Percentiles rank a stretch among this genome's conserved stretches.
Evolutionary conservation across 768 basidiomycete species (phyloP).

Genomic region (Kwoniella dejecticola): DNA sequence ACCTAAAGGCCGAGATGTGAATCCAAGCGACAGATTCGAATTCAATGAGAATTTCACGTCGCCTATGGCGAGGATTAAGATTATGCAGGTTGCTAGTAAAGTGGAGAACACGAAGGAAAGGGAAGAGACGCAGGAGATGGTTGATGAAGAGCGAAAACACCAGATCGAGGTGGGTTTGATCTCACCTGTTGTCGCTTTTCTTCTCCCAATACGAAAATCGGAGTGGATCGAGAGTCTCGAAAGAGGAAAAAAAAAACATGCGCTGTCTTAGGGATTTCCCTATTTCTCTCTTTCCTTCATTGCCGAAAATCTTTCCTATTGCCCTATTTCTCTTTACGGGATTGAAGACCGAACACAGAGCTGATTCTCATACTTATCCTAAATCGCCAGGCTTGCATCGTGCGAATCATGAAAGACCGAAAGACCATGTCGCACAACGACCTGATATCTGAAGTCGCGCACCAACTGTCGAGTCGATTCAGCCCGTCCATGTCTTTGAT

Average conservation of each 20-base stretch:
- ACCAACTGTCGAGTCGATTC: constrained; percentile 81
- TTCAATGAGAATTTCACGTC: constrained; percentile 83
- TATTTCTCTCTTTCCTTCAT: too few species aligned
- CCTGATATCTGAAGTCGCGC: constrained; percentile 84
- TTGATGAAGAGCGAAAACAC: constrained; percentile 88
- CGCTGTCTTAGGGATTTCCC: not conserved
- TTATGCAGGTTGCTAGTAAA: constrained; percentile 81
- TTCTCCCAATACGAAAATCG: too few species aligned
- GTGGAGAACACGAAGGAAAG: constrained; percentile 85
- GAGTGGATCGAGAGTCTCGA: too few species aligned
- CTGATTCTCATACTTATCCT: not conserved
- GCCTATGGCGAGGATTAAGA: constrained; percentile 87
- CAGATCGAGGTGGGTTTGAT: constrained; percentile 74
- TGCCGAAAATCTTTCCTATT: too few species aligned
- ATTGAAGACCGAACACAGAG: too few species aligned
- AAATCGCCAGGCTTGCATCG: constrained; percentile 99
- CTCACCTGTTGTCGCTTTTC: not conserved
- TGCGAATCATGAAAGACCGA: constrained; percentile 95
- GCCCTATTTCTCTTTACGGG: too few species aligned
- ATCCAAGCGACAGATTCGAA: constrained; percentile 74
- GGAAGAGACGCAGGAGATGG: constrained; percentile 82
- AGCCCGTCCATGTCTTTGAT: constrained; percentile 79
- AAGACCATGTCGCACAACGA: constrained; percentile 87
- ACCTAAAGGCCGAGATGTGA: constrained; percentile 81
- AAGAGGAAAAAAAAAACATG: not conserved